Percentiles rank a stretch among this genome's conserved stretches.
Conservation (phyloP, 495 filamentous ascomycete genomes). For the Neurospora hispaniola region DNA sequence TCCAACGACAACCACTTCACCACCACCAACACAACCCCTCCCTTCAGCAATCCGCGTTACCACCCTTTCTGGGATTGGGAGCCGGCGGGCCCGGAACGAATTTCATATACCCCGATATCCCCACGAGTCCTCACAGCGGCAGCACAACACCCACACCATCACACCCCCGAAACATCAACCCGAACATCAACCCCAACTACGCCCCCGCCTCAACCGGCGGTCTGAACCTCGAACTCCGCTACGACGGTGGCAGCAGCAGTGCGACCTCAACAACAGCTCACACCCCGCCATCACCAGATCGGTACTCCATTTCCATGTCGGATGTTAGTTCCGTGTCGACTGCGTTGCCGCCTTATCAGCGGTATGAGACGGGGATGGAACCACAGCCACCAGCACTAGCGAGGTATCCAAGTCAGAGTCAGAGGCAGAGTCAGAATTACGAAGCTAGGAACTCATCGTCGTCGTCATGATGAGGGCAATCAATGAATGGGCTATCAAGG, state of each 20-base stretch:
- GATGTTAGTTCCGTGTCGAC: neutral
- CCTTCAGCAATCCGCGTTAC: neutral
- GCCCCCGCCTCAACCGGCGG: neutral
- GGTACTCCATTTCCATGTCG: neutral
- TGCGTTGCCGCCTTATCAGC: neutral
- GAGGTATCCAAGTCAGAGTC: too few species aligned
- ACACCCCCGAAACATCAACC: neutral
- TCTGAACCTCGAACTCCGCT: neutral
- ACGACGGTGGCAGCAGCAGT: neutral
- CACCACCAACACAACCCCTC: neutral
- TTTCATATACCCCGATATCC: neutral
- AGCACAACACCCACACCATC: neutral
- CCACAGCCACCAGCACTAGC: neutral
- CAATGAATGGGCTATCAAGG: too few species aligned
- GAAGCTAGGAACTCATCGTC: neutral
- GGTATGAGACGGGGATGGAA: neutral
- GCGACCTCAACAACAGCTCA: neutral
- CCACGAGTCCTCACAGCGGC: neutral
- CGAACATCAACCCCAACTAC: neutral
- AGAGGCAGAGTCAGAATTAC: too few species aligned
- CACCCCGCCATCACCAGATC: neutral
- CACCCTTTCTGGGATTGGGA: neutral
- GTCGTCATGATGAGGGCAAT: too few species aligned
- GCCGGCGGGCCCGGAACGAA: neutral
- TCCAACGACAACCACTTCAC: neutral